Conservation (phyloP, 306 rosid species). For the Abrus pulchellus region DNA sequence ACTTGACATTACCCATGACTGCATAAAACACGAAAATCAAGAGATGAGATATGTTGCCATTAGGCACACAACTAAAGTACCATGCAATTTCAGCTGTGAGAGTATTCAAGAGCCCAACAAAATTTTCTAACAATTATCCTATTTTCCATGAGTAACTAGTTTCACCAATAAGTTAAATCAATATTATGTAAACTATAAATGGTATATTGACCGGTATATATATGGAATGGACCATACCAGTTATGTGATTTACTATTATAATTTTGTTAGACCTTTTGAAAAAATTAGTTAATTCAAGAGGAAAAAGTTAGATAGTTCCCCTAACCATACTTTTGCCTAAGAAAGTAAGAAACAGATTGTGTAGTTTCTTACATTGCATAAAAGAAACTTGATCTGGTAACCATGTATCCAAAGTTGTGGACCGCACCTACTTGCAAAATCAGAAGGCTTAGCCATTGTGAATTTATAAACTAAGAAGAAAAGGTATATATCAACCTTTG, state of each 20-base stretch:
- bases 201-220: background rate
- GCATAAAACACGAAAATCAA: slow-evolving; percentile 45
- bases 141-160: slow-evolving; percentile 36
- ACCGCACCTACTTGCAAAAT: slow-evolving; percentile 75
- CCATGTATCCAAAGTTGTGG: slow-evolving; percentile 97
- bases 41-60: slow-evolving; percentile 39
- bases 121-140: background rate
- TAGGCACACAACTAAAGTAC: slow-evolving; percentile 3
- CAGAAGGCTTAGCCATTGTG: slow-evolving; percentile 44
- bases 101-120: slow-evolving; percentile 12
- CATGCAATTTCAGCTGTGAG: background rate
- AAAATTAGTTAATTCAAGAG: background rate
- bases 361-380: slow-evolving; percentile 82
- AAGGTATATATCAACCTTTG: slow-evolving; percentile 65
- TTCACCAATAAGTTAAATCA: slow-evolving; percentile 13
- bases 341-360: slow-evolving; percentile 32
- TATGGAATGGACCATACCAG: background rate
- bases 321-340: background rate
- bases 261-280: slow-evolving; percentile 1
- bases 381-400: slow-evolving; percentile 90
- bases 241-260: background rate
- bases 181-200: background rate
- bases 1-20: slow-evolving; percentile 80
- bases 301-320: background rate
- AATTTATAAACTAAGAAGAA: slow-evolving; percentile 15